phyloP scores from a whole-genome alignment of 176 grass and related monocot species.

The Cenchrus purpureus region DNA sequence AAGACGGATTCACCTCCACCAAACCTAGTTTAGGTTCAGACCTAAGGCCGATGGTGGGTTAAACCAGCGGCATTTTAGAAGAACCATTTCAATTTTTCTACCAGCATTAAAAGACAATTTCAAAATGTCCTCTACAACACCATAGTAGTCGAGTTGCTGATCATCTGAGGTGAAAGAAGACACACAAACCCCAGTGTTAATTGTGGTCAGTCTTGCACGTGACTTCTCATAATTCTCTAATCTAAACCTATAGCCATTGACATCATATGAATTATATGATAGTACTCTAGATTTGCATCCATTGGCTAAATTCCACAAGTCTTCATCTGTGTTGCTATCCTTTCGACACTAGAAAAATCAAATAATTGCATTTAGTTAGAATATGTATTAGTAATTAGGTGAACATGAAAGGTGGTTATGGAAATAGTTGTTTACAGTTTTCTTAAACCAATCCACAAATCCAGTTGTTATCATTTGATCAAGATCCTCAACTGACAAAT shows the following conservation, averaged over 20 bases:
- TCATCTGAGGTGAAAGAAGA: slow-evolving; percentile 17
- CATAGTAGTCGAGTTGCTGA: slow-evolving; percentile 22
- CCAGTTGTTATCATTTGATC: neutral
- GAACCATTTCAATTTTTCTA: slow-evolving; percentile 18
- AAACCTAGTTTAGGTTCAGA: slow-evolving; percentile 11
- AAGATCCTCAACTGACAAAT: neutral
- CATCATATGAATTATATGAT: slow-evolving; percentile 11
- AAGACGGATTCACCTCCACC: neutral
- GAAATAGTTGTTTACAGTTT: neutral
- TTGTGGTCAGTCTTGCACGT: neutral
- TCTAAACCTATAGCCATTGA: slow-evolving; percentile 25
- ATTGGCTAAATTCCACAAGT: slow-evolving; percentile 38
- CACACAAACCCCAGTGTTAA: slow-evolving; percentile 24
- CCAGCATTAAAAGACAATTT: slow-evolving; percentile 24
- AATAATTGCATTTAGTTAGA: neutral
- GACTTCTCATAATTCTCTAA: slow-evolving; percentile 15
- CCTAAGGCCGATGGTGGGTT: neutral
- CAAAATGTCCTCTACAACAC: slow-evolving; percentile 33
- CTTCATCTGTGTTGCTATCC: neutral
- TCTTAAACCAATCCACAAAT: slow-evolving; percentile 15
- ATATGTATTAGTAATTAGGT: neutral
- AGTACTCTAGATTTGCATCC: neutral
- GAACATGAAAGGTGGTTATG: neutral
- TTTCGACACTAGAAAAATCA: neutral
- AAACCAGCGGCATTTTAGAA: slow-evolving; percentile 18